Evolutionary conservation across 768 basidiomycete species (phyloP).

Genomic region (Agaricus blazei): DNA sequence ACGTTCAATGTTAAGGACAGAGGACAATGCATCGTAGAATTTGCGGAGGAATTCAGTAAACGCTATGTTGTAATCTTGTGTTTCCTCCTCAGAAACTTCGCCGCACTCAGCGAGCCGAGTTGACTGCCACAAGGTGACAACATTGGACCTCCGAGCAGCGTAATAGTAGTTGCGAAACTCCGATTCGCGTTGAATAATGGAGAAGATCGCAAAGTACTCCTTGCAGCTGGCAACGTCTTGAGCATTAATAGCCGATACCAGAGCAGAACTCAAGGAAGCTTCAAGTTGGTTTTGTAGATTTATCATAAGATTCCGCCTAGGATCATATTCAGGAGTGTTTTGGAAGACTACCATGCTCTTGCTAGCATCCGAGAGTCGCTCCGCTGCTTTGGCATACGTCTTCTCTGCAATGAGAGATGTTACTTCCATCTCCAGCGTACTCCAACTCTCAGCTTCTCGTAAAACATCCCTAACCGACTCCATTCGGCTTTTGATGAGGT

Average conservation of each 20-base stretch:
- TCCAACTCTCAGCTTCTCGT: conserved; percentile 96
- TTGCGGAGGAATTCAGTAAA: conserved; percentile 67
- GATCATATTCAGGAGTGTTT: conserved; percentile 88
- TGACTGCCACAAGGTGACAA: conserved; percentile 69
- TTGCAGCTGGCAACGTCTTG: conserved; percentile 73
- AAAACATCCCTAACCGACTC: conserved; percentile 86
- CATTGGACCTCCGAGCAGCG: conserved; percentile 63
- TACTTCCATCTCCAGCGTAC: conserved; percentile 89
- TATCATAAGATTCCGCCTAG: conserved; percentile 78
- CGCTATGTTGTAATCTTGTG: conserved; percentile 20
- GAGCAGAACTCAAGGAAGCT: conserved; percentile 82
- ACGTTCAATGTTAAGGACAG: conserved; percentile 66
- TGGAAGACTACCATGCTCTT: conserved; percentile 90
- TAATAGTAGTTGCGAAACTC: conserved; percentile 96
- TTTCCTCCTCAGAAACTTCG: conserved; percentile 12
- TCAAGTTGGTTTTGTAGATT: conserved; percentile 96
- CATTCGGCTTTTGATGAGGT: conserved; percentile 82
- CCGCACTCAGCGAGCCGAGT: conserved; percentile 46
- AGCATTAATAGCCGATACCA: conserved; percentile 81
- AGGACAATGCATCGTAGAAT: conserved; percentile 70
- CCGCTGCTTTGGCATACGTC: conserved; percentile 86
- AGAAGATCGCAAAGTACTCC: conserved; percentile 82
- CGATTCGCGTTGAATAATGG: conserved; percentile 83
- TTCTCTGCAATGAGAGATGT: conserved; percentile 76
- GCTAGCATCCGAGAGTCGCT: conserved; percentile 83